Percentiles rank a stretch among this genome's conserved stretches.
Evolutionary conservation across 768 basidiomycete species (phyloP).

Genomic region (Phanerochaete carnosa): DNA sequence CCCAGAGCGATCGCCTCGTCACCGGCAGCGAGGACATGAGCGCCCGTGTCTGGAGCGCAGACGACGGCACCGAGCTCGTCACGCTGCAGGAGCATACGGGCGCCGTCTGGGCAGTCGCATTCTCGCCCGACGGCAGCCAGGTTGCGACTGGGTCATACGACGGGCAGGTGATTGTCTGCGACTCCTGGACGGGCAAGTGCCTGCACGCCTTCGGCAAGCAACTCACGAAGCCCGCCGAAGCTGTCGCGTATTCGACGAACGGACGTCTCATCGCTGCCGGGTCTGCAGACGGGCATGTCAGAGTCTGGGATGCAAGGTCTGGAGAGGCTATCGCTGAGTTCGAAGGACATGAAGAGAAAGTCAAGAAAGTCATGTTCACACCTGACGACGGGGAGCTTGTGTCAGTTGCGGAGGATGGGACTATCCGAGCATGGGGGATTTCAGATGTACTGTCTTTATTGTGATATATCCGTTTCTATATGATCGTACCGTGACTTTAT

Average conservation of each 20-base stretch:
- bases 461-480: background rate
- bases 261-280: conserved; percentile 18
- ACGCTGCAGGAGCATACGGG: conserved; percentile 14
- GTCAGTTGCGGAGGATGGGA: conserved; percentile 37
- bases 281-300: conserved; percentile 18
- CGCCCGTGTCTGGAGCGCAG: conserved; percentile 22
- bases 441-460: background rate
- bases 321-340: conserved; percentile 9
- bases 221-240: conserved; percentile 6
- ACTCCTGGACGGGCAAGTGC: conserved; percentile 13
- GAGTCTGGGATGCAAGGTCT: conserved; percentile 11
- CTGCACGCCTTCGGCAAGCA: conserved; percentile 5
- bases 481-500: too few relatives aligned
- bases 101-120: conserved; percentile 32
- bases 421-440: conserved; percentile 17
- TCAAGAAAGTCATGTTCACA: conserved; percentile 36
- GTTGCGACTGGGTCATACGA: conserved; percentile 41
- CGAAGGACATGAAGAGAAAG: conserved; percentile 25
- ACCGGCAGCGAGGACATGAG: conserved; percentile 21
- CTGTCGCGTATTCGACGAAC: conserved; percentile 8
- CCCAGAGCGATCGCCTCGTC: conserved; percentile 16
- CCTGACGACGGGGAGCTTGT: conserved; percentile 40
- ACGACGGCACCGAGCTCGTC: conserved; percentile 11
- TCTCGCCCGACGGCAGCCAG: conserved; percentile 40
- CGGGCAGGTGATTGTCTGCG: conserved; percentile 7